These are phyloP conservation scores for Coemansia sp. DNA, from an alignment of 192 early-diverging fungal genomes.

Conservation along the genomic window DNA sequence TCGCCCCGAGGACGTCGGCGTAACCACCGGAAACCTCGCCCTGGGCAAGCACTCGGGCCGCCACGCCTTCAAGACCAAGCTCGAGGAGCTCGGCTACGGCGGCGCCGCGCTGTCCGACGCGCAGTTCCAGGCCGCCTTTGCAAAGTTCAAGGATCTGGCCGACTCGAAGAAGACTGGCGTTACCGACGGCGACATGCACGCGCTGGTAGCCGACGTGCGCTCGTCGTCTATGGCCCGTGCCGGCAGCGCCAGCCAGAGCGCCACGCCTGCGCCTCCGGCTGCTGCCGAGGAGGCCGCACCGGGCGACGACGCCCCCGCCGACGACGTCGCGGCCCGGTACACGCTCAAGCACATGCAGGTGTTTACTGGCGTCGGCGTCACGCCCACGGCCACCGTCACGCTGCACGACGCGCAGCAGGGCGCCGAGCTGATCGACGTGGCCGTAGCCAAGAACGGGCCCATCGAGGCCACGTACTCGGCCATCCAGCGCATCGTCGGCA, in stretches of 20 bases:
- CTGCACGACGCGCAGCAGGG: slow-evolving; percentile 59
- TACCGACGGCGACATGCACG: slow-evolving; percentile 84
- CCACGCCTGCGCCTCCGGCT: background rate
- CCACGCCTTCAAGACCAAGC: slow-evolving; percentile 81
- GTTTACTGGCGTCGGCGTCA: slow-evolving; percentile 68
- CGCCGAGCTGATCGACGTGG: slow-evolving; percentile 64
- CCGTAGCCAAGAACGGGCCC: slow-evolving; percentile 76
- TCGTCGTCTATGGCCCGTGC: slow-evolving; percentile 47
- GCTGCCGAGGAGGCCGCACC: slow-evolving; percentile 7
- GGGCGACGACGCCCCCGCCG: background rate
- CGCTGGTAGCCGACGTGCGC: slow-evolving; percentile 77
- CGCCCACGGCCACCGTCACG: slow-evolving; percentile 77
- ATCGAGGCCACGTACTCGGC: slow-evolving; percentile 85
- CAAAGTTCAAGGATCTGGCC: slow-evolving; percentile 86
- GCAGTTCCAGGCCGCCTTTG: slow-evolving; percentile 79
- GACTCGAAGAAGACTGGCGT: slow-evolving; percentile 84
- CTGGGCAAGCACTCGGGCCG: slow-evolving; percentile 97
- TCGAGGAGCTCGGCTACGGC: slow-evolving; percentile 72
- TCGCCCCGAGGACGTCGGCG: slow-evolving; percentile 85
- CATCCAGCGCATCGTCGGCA: slow-evolving; percentile 81
- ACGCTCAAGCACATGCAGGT: slow-evolving; percentile 73
- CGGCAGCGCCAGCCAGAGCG: background rate
- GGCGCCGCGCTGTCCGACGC: slow-evolving; percentile 58
- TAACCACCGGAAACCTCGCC: slow-evolving; percentile 78
- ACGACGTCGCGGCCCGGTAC: slow-evolving; percentile 41